Conservation (phyloP, 805 yeast genomes). For the Wickerhamiella hasegawae region DNA sequence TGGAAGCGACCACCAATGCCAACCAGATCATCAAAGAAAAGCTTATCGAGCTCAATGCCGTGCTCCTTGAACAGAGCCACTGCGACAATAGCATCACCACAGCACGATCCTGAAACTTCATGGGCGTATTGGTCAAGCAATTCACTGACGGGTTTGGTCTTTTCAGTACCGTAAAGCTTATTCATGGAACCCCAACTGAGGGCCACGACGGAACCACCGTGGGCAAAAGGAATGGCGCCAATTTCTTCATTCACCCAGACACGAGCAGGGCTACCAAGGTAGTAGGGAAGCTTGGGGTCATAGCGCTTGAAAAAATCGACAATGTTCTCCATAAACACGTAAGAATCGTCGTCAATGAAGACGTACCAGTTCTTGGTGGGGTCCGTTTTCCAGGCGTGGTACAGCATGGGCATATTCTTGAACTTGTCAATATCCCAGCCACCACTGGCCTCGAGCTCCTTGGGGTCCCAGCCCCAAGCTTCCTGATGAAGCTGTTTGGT, state of each 20-base stretch:
- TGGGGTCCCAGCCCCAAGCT: constrained; percentile 14
- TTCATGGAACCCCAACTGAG: constrained; percentile 20
- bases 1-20: constrained; percentile 17
- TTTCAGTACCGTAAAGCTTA: constrained; percentile 13
- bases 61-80: constrained; percentile 12
- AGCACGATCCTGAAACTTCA: constrained; percentile 15
- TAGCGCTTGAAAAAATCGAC: constrained; percentile 11
- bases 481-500: constrained; percentile 13
- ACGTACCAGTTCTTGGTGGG: constrained; percentile 23
- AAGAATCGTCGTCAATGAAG: constrained; percentile 23
- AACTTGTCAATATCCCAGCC: constrained; percentile 24
- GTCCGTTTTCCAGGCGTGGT: constrained; percentile 19
- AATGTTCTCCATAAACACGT: constrained; percentile 18
- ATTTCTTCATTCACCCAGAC: neutral
- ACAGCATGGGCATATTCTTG: constrained; percentile 24
- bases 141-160: constrained; percentile 2
- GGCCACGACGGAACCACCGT: constrained; percentile 26
- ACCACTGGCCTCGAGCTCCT: constrained; percentile 7
- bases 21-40: constrained; percentile 4
- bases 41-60: constrained; percentile 6
- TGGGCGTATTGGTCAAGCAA: constrained; percentile 12
- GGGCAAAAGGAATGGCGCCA: constrained; percentile 18
- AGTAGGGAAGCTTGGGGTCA: constrained; percentile 17
- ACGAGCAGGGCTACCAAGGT: constrained; percentile 20
- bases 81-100: constrained; percentile 24